phyloP scores from a whole-genome alignment of 192 early-diverging fungal species.

The Piromyces sp. region DNA sequence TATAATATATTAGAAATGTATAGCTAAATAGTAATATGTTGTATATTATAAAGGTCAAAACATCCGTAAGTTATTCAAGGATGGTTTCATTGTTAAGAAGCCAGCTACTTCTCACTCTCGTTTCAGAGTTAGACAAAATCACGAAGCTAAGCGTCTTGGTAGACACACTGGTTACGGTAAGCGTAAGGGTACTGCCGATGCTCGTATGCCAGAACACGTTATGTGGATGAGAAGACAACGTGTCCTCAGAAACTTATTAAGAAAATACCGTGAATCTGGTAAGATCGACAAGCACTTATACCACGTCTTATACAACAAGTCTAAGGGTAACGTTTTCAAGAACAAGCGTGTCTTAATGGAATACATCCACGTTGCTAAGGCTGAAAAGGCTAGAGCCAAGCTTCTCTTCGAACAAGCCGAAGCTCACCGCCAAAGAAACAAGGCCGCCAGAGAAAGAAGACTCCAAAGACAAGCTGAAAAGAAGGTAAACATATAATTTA shows the following conservation, averaged over 20 bases:
- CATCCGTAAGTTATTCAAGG: constrained; percentile 93
- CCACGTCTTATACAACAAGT: constrained; percentile 91
- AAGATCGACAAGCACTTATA: constrained; percentile 98
- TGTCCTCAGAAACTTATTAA: constrained; percentile 81
- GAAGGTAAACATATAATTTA: constrained; percentile 24
- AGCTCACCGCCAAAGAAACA: constrained; percentile 89
- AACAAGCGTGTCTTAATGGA: constrained; percentile 99
- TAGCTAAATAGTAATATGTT: too few relatives aligned
- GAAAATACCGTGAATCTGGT: constrained; percentile 92
- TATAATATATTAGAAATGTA: too few relatives aligned
- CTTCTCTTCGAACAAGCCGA: constrained; percentile 87
- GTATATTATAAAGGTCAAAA: constrained; percentile 84
- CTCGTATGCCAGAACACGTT: constrained; percentile 86
- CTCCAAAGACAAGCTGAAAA: constrained; percentile 69
- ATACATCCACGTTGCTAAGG: constrained; percentile 98
- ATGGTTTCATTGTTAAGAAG: constrained; percentile 92
- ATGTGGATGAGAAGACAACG: constrained; percentile 98
- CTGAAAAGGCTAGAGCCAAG: constrained; percentile 88
- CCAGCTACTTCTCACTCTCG: constrained; percentile 72
- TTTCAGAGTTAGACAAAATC: constrained; percentile 78
- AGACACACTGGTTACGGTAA: constrained; percentile 84
- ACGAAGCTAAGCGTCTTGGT: constrained; percentile 89
- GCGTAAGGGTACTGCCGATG: constrained; percentile 79
- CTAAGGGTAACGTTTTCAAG: constrained; percentile 99
- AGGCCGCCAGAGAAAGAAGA: constrained; percentile 87